Conservation (phyloP, 805 yeast species). For the Starmera amethionina region DNA sequence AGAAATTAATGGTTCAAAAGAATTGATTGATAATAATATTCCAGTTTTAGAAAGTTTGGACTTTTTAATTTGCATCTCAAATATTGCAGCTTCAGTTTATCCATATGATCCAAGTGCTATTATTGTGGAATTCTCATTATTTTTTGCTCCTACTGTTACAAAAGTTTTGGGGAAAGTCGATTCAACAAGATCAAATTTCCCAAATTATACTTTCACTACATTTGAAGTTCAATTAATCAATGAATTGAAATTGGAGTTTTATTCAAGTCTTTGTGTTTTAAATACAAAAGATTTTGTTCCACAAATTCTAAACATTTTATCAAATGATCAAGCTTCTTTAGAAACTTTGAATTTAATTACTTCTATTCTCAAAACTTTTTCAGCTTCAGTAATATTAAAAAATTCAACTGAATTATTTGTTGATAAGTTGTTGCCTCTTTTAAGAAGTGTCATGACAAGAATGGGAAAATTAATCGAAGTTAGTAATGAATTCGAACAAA, state of each 20-base stretch:
- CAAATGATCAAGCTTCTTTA: conserved; percentile 22
- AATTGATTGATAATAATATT: conserved; percentile 11
- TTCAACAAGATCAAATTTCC: conserved; percentile 8
- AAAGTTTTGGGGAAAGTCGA: conserved; percentile 15
- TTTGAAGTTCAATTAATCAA: conserved; percentile 15
- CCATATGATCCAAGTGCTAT: conserved; percentile 16
- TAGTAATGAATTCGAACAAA: conserved; percentile 11
- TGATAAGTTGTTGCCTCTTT: conserved; percentile 18
- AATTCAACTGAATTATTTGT: conserved; percentile 17
- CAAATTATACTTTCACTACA: conserved; percentile 4
- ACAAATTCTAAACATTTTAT: conserved; percentile 10
- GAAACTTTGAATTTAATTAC: conserved; percentile 24
- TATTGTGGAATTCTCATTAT: conserved; percentile 19
- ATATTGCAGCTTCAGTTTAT: conserved; percentile 23
- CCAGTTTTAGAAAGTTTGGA: conserved; percentile 19
- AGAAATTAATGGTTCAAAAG: conserved; percentile 10
- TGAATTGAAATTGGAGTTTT: conserved; percentile 21
- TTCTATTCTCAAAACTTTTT: conserved; percentile 26
- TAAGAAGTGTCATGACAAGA: conserved; percentile 19
- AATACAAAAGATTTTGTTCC: conserved; percentile 12
- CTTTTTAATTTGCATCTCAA: conserved; percentile 22
- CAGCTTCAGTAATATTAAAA: conserved; percentile 19
- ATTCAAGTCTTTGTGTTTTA: conserved; percentile 15
- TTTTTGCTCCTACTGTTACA: conserved; percentile 10
- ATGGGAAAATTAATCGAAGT: conserved; percentile 12